These are phyloP conservation scores for Turritis glabra DNA, from an alignment of 345 rosid genomes.

Conservation along the genomic window DNA sequence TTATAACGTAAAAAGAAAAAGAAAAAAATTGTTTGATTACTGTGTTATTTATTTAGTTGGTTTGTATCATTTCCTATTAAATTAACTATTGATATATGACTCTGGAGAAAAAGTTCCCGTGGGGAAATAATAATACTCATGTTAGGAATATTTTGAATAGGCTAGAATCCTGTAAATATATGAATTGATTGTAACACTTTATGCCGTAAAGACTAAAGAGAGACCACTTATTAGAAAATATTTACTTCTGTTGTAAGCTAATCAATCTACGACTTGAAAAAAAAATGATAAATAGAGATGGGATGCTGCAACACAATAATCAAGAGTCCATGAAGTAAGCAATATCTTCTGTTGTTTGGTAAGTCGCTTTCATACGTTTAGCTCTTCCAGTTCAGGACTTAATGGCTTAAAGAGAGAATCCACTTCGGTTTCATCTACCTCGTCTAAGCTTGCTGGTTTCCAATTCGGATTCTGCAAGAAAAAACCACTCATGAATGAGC, in stretches of 20 bases:
- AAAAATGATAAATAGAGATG: not conserved
- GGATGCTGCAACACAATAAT: not conserved
- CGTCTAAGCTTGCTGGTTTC: slow-evolving; percentile 71
- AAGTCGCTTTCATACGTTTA: slow-evolving; percentile 46
- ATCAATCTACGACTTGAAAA: not conserved
- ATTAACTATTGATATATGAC: not conserved
- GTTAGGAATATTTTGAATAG: not conserved
- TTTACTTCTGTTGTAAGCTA: not conserved
- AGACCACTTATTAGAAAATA: not conserved
- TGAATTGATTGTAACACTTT: not conserved
- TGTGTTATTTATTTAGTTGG: not conserved
- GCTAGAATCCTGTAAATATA: not conserved
- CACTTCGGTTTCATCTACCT: slow-evolving; percentile 61
- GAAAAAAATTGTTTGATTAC: not conserved
- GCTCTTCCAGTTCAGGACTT: slow-evolving; percentile 55
- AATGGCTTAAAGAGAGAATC: slow-evolving; percentile 65
- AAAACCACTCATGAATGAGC: slow-evolving; percentile 5
- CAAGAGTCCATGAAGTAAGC: not conserved
- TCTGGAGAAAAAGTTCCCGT: not conserved
- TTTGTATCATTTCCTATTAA: not conserved
- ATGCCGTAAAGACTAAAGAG: not conserved
- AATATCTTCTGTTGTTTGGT: not conserved
- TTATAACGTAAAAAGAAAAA: not conserved
- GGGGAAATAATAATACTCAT: too few species aligned
- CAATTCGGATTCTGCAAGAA: slow-evolving; percentile 81